phyloP scores from a whole-genome alignment of 805 yeast species.

The Metschnikowia amazonensis region DNA sequence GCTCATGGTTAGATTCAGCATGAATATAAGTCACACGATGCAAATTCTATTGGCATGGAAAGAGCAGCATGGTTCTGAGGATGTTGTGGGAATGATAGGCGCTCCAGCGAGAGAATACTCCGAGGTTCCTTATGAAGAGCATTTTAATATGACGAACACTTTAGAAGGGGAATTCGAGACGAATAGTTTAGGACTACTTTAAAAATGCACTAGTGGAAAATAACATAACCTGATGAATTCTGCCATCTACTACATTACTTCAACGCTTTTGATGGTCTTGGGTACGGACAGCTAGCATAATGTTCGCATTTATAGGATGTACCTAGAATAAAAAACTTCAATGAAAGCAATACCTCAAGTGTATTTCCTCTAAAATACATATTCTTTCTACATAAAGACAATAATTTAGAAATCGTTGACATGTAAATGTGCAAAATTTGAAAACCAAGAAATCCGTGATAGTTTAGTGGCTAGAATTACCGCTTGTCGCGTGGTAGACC shows the following conservation, averaged over 20 bases:
- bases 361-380: too few relatives aligned
- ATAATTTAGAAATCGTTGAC: not conserved
- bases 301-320: too few relatives aligned
- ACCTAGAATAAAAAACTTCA: too few relatives aligned
- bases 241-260: too few relatives aligned
- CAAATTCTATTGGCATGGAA: not conserved
- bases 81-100: not conserved
- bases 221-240: not conserved
- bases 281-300: not conserved
- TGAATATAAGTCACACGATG: not conserved
- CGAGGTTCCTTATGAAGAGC: not conserved
- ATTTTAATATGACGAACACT: not conserved
- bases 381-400: too few relatives aligned
- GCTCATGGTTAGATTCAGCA: conserved; percentile 1
- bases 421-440: not conserved
- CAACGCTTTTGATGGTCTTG: not conserved
- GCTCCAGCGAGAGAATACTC: not conserved
- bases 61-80: not conserved
- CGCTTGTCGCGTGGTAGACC: conserved; percentile 25
- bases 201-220: not conserved
- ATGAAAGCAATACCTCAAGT: too few relatives aligned
- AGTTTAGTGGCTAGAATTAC: conserved; percentile 23
- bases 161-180: not conserved
- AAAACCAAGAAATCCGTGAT: conserved; percentile 15
- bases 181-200: not conserved